Percentiles rank a stretch among this genome's conserved stretches.
Conservation (phyloP, 2,329 filamentous ascomycete species). For the Epichloe festucae region DNA sequence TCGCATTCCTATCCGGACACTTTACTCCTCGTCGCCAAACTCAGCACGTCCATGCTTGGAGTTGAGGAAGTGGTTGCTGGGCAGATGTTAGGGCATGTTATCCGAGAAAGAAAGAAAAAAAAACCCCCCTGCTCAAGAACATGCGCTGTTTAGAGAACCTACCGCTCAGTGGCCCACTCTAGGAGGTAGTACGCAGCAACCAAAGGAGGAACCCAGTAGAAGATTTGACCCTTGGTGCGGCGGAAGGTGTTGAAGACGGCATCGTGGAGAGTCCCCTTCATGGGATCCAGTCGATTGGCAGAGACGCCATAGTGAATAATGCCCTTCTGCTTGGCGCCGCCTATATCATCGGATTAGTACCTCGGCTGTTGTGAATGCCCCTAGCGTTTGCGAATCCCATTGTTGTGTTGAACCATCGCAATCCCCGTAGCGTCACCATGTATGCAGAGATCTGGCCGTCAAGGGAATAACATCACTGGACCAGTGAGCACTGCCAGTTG, state of each 20-base stretch:
- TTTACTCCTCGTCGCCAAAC: constrained; percentile 34
- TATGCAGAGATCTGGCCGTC: neutral
- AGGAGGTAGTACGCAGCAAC: constrained; percentile 68
- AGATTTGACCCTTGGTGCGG: constrained; percentile 70
- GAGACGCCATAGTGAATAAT: constrained; percentile 63
- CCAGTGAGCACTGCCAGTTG: too few species aligned
- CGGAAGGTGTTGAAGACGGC: constrained; percentile 95
- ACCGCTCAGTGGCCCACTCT: constrained; percentile 89
- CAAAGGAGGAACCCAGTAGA: constrained; percentile 77
- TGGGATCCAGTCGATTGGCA: constrained; percentile 77
- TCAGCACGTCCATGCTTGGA: constrained; percentile 59
- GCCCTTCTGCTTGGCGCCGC: constrained; percentile 48
- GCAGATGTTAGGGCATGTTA: neutral
- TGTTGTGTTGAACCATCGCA: neutral
- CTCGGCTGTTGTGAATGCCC: neutral
- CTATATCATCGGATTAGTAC: constrained; percentile 19
- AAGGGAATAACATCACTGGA: neutral
- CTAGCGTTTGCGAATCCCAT: neutral
- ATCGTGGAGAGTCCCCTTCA: constrained; percentile 63
- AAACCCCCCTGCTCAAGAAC: too few species aligned
- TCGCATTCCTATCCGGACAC: constrained; percentile 1
- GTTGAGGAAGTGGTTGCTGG: constrained; percentile 69
- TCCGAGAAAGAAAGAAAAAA: neutral
- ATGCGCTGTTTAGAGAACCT: constrained; percentile 22
- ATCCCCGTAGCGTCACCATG: too few species aligned